Conservation (phyloP, 2,329 filamentous ascomycete genomes). For the Cladosporium phlei region DNA sequence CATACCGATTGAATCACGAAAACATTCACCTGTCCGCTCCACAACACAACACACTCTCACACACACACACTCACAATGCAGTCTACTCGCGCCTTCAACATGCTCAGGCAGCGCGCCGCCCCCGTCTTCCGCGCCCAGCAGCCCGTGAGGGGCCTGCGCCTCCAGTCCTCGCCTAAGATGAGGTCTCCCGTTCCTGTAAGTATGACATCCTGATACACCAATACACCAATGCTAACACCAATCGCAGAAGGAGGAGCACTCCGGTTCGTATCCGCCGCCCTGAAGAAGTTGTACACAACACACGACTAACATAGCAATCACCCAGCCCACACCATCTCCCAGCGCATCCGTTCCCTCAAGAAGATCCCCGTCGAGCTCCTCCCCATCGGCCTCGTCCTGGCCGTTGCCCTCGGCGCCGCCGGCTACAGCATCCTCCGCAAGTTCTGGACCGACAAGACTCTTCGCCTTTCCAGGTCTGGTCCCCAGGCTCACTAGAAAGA, state of each 20-base stretch:
- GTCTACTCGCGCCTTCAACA: conserved; percentile 37
- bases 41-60: too few species aligned
- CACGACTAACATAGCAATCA: conserved; percentile 13
- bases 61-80: conserved; percentile 29
- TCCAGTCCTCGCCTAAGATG: conserved; percentile 24
- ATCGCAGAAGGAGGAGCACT: conserved; percentile 58
- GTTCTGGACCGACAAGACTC: conserved; percentile 82
- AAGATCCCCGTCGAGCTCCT: conserved; percentile 90
- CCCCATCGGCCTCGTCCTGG: conserved; percentile 86
- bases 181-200: conserved; percentile 33
- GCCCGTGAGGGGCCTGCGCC: conserved; percentile 29
- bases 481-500: conserved; percentile 3
- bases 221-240: conserved; percentile 44
- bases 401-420: conserved; percentile 68
- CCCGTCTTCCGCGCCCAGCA: conserved; percentile 27
- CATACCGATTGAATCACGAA: conserved; percentile 5
- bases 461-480: conserved; percentile 57
- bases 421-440: conserved; percentile 78
- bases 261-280: conserved; percentile 48
- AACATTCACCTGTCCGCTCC: conserved; percentile 24
- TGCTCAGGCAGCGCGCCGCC: conserved; percentile 26
- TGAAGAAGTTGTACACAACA: neutral
- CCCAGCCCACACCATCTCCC: conserved; percentile 93
- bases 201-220: too few species aligned
- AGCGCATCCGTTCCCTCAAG: conserved; percentile 85